Percentiles rank a stretch among this genome's conserved stretches.
Evolutionary conservation across 2,329 filamentous ascomycete species (phyloP).

Genomic region (Aspergillus oerlinghausenensis): DNA sequence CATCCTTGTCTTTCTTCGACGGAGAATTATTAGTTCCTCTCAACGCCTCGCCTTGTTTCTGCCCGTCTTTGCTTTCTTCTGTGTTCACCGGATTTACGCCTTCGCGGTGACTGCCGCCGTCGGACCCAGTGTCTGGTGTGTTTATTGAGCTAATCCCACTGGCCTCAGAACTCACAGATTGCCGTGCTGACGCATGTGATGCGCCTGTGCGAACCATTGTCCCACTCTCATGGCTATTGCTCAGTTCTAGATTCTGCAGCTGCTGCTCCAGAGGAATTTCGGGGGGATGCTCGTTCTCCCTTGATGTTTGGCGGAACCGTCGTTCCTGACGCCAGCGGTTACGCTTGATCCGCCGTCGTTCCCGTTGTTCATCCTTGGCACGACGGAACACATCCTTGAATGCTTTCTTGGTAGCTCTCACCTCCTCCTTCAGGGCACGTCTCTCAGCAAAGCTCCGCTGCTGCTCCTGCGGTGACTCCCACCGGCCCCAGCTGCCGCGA

Average conservation of each 20-base stretch:
- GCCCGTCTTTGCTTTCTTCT: slow-evolving; percentile 1
- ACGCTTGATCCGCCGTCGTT: slow-evolving; percentile 20
- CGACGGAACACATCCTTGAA: slow-evolving; percentile 33
- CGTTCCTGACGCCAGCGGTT: slow-evolving; percentile 20
- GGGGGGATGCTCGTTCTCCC: slow-evolving; percentile 1
- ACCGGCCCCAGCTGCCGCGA: slow-evolving; percentile 28
- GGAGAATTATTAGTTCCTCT: neutral
- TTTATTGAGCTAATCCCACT: slow-evolving; percentile 17
- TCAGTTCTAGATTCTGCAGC: slow-evolving; percentile 18
- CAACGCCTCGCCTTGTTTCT: neutral
- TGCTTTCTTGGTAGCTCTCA: slow-evolving; percentile 33
- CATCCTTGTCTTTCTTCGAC: neutral
- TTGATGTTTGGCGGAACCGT: slow-evolving; percentile 8
- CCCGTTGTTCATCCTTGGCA: slow-evolving; percentile 33
- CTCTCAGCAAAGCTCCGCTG: slow-evolving; percentile 26
- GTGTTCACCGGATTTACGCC: neutral
- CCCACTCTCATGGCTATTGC: slow-evolving; percentile 10
- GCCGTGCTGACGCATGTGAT: slow-evolving; percentile 6
- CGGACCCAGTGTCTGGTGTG: slow-evolving; percentile 16
- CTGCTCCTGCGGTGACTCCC: slow-evolving; percentile 34
- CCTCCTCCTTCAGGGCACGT: slow-evolving; percentile 33
- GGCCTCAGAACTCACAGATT: slow-evolving; percentile 11
- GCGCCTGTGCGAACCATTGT: slow-evolving; percentile 9
- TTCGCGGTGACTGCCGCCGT: neutral
- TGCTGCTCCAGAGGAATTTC: slow-evolving; percentile 17